Percentiles rank a stretch among this genome's conserved stretches.
These are phyloP conservation scores for Sporothrix phasma DNA, from an alignment of 2,329 filamentous ascomycete species.

Conservation along the genomic window DNA sequence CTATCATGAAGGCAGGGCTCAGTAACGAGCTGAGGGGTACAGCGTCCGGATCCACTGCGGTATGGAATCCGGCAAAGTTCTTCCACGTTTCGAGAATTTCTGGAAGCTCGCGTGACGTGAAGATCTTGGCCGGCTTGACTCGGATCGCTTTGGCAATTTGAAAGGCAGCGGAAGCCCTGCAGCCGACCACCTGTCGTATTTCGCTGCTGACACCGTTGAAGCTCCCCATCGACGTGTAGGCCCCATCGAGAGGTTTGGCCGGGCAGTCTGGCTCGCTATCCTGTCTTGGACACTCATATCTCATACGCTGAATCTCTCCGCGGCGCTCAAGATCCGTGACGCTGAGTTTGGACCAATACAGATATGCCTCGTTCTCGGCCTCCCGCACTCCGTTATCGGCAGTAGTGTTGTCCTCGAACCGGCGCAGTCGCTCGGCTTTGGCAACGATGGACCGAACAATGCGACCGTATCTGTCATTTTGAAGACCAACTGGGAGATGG, in stretches of 20 bases:
- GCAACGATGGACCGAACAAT: slow-evolving; percentile 24
- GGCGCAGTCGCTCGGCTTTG: slow-evolving; percentile 25
- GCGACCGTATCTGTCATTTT: slow-evolving; percentile 30
- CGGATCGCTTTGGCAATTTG: slow-evolving; percentile 2
- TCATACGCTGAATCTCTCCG: slow-evolving; percentile 13
- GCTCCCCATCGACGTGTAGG: slow-evolving; percentile 2
- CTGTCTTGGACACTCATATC: slow-evolving; percentile 8
- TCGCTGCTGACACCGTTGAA: not conserved
- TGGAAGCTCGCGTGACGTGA: not conserved
- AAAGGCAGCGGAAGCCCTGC: not conserved
- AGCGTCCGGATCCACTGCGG: rapidly evolving
- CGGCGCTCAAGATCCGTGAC: not conserved
- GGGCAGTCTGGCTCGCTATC: not conserved
- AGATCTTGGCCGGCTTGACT: rapidly evolving
- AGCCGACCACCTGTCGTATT: not conserved
- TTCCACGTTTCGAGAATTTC: not conserved
- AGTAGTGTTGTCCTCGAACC: slow-evolving; percentile 19
- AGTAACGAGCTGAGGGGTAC: not conserved
- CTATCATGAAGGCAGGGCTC: not conserved
- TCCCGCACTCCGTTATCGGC: no score
- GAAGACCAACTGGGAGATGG: slow-evolving; percentile 26
- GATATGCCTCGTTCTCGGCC: not conserved
- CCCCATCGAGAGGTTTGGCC: not conserved
- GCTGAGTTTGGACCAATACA: not conserved
- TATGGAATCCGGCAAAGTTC: not conserved